Evolutionary conservation across 2,329 filamentous ascomycete genomes (phyloP).

Genomic region (Albophoma yamanashiensis): DNA sequence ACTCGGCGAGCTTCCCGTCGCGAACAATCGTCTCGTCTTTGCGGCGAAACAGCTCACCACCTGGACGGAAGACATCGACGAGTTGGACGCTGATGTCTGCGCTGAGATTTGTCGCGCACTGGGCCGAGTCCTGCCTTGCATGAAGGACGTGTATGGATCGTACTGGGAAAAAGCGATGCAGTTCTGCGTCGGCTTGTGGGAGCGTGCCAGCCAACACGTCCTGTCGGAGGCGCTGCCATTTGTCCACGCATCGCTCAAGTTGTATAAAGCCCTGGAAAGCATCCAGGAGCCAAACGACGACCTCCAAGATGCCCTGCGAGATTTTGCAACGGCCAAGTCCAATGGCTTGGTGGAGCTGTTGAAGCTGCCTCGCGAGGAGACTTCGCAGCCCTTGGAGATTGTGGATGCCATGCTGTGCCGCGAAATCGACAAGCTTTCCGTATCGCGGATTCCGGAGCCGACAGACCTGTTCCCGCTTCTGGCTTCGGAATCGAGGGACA

Average conservation of each 20-base stretch:
- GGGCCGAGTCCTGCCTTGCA: constrained; percentile 54
- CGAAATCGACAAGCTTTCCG: constrained; percentile 52
- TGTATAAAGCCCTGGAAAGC: constrained; percentile 52
- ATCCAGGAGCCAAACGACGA: constrained; percentile 77
- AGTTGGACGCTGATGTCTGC: constrained; percentile 31
- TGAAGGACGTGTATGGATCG: constrained; percentile 75
- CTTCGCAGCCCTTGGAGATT: constrained; percentile 59
- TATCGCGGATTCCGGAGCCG: constrained; percentile 50
- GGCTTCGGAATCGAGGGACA: constrained; percentile 59
- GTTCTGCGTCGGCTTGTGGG: constrained; percentile 49
- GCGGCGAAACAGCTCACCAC: constrained; percentile 68
- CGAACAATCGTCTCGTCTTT: constrained; percentile 66
- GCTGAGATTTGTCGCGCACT: constrained; percentile 46
- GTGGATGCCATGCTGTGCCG: constrained; percentile 66
- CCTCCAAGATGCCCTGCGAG: constrained; percentile 61
- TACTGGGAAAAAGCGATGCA: constrained; percentile 66
- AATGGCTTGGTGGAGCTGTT: constrained; percentile 53
- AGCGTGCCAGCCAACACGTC: constrained; percentile 28
- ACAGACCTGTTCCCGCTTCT: constrained; percentile 66
- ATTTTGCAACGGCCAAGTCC: constrained; percentile 44
- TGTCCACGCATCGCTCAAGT: constrained; percentile 60
- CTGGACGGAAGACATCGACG: constrained; percentile 49
- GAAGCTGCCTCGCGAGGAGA: constrained; percentile 32
- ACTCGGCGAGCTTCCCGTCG: constrained; percentile 40
- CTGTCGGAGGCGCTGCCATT: constrained; percentile 45